Base-by-base conservation (phyloP, 2,329 filamentous ascomycete genomes). In the Paraphoma sp. region DNA sequence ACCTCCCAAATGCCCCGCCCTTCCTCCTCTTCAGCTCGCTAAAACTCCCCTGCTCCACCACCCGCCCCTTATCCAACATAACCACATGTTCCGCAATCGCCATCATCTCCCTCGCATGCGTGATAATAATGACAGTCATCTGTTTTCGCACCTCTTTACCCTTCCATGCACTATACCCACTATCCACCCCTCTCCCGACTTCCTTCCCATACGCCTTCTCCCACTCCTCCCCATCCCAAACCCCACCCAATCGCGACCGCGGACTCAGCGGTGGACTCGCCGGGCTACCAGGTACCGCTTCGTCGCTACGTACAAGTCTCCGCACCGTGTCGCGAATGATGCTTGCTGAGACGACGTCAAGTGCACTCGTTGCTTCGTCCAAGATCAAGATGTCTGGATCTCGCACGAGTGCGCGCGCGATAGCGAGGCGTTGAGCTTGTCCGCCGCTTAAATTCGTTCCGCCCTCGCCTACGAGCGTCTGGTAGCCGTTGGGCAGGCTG, bases 91-190 rank as follows among this genome's bases (percentile, higher is more conserved):
- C 88, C 0, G 89, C 90, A 56, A 91, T 85, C 54, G 84, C 83
- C 91, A 98, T 97, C 92, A 97, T 96, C 69, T 94, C 89, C 59
- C 81, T 82, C 54, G 84, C 86, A 76, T 97, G 94, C 47, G 93
- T 97, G 40, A 96, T 89, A 23, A 96, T 83, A 14, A 97, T 81
- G 0, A 96, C 86, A 0, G 90, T 90, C 74, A 92, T 84, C 0
- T 79, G 80, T 4, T 60, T 68, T 40, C 41, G 57, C 29, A 28
- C 30, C 40, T 45, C 17, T 48, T 62, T 63, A 6, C 54, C 68
- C 59, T 11, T 67, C 66, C 23, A 53, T 53, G 50, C 42, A 44
- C 8, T 38, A 53, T 42, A n/a, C 30, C 33, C 14, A 36, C 33
- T 36, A 2, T 36, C 33, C 33, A 36, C 33, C 9, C 33, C 33